These are phyloP conservation scores for Ascochyta fabae DNA, from an alignment of 2,329 filamentous ascomycete species.

Conservation along the genomic window DNA sequence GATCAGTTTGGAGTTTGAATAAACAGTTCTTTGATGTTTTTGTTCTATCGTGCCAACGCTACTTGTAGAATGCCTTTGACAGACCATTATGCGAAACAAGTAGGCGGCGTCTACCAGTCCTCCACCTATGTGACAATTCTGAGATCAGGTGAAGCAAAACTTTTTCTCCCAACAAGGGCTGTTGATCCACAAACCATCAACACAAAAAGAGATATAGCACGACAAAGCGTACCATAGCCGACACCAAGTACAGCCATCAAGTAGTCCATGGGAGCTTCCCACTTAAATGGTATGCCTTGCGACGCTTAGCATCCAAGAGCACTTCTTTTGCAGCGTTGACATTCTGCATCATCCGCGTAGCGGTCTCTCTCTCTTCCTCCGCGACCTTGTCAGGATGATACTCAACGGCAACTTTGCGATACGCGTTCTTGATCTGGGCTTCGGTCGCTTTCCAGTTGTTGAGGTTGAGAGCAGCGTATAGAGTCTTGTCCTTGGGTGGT, in stretches of 20 bases:
- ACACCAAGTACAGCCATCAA: neutral
- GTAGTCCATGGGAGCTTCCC: constrained; percentile 20
- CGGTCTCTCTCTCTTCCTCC: constrained; percentile 16
- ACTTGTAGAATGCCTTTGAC: neutral
- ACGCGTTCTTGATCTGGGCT: constrained; percentile 26
- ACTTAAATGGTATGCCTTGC: constrained; percentile 20
- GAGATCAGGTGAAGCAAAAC: neutral
- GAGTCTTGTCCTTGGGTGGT: constrained; percentile 18
- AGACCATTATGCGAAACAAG: neutral
- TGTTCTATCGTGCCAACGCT: constrained; percentile 1
- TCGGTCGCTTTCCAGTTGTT: constrained; percentile 18
- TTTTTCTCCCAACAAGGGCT: neutral
- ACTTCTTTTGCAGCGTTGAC: constrained; percentile 36
- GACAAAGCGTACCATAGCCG: neutral
- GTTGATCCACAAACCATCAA: neutral
- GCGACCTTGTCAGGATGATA: constrained; percentile 33
- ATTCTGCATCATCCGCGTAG: constrained; percentile 31
- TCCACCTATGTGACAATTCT: neutral
- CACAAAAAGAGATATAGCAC: too few species aligned
- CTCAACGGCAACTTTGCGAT: constrained; percentile 19
- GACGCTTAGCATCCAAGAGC: constrained; percentile 19
- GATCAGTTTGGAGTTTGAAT: neutral
- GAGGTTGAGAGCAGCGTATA: constrained; percentile 30
- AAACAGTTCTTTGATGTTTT: neutral
- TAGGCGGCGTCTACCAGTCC: neutral